Base-by-base conservation (phyloP, 768 basidiomycete genomes). In the Mycena epipterygia region DNA sequence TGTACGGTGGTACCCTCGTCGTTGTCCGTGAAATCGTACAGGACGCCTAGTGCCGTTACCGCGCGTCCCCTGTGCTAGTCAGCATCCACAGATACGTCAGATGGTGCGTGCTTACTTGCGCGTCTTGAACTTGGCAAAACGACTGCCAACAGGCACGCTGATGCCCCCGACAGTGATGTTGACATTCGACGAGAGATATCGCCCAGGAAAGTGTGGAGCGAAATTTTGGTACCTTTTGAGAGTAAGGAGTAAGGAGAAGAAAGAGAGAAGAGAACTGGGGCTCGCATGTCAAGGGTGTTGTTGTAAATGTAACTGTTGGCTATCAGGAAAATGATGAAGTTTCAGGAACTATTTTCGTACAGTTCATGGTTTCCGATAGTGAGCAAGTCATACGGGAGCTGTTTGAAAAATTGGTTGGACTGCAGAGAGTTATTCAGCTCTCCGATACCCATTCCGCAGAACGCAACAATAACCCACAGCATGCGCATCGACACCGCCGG, bases 361-460 rank as follows among this genome's bases (percentile, higher is more conserved):
- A 73, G 29, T 37, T 70, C 92, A 44, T 76, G 91, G 89, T 96
- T 97, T 76, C 96, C 95, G 58, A 96, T 95, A 2, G 94, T 82
- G 77, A 96, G 87, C 2, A 95, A 75, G 76, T 97, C 96, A 76
- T 95, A 97, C 0, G 92, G 92, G 23, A 97, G 84, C 64, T 88
- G 81, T 23, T 87, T 57, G 32, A 55, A 64, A 64, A 48, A 73
- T 44, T 68, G n/a, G 52, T 61, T 51, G 25, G 62, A 64, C 33
- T 44, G 27, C 13, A 25, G 33, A 16, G 19, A 30, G n/a, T n/a
- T n/a, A 16, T 25, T 42, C 21, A 58, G 37, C 16, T n/a, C n/a
- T n/a, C n/a, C n/a, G n/a, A 27, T 3, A 58, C 25, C 25, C 14
- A 37, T 35, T 6, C 23, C 5, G 3, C 11, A 42, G 4, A 9